Percentiles rank a stretch among this genome's conserved stretches.
Conservation (phyloP, 768 basidiomycete genomes). For the Sarcodon aspratus region DNA sequence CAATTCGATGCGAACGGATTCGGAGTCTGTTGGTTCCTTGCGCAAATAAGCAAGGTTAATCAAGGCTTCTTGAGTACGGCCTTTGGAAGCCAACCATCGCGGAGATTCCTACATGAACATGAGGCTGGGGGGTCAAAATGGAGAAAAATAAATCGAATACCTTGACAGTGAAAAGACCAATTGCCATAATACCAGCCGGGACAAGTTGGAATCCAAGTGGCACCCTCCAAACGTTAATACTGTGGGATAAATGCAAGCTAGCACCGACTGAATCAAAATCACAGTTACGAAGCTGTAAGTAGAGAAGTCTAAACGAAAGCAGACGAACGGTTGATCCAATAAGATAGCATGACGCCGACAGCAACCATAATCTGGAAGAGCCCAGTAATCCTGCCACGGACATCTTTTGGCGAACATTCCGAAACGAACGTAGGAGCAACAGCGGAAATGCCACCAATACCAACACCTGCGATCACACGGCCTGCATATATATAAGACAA, state of each 20-base stretch:
- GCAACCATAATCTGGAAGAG: conserved; percentile 85
- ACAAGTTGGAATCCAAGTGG: conserved; percentile 70
- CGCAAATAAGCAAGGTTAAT: conserved; percentile 57
- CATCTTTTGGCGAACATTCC: conserved; percentile 80
- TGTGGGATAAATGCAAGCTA: conserved; percentile 35
- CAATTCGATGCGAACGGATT: conserved; percentile 44
- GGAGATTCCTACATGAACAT: conserved; percentile 47
- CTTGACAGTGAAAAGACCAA: conserved; percentile 60
- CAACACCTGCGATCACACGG: conserved; percentile 69
- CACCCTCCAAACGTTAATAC: conserved; percentile 51
- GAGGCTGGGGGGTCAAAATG: conserved; percentile 1
- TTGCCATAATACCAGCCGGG: conserved; percentile 57
- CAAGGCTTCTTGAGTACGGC: conserved; percentile 39
- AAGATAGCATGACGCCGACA: conserved; percentile 75
- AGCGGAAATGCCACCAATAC: conserved; percentile 76
- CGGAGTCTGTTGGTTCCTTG: conserved; percentile 26
- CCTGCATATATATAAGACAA: conserved; percentile 69
- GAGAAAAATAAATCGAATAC: conserved; percentile 16
- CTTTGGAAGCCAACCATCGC: conserved; percentile 63
- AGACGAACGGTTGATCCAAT: conserved; percentile 65
- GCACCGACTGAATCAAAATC: conserved; percentile 37
- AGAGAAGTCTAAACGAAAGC: conserved; percentile 3
- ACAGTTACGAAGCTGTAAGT: not conserved
- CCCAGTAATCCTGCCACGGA: conserved; percentile 78
- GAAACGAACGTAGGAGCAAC: conserved; percentile 81